Evolutionary conservation across 345 rosid species (phyloP).

Genomic region (Moringa oleifera): DNA sequence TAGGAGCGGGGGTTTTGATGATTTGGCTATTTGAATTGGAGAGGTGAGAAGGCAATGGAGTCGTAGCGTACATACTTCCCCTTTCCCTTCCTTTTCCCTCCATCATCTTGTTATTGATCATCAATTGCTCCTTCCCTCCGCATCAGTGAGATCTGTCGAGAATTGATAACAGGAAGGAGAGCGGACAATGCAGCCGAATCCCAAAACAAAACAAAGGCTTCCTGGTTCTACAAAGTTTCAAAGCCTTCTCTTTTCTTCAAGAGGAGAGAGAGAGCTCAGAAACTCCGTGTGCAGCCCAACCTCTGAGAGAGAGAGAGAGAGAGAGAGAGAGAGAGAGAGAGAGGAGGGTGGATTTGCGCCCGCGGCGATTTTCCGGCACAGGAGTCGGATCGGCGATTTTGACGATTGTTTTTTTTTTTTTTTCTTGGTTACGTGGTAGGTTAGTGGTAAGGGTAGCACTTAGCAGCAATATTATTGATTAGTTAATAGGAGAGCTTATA

Average conservation of each 20-base stretch:
- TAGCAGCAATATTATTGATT: no score
- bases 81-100: constrained; percentile 1
- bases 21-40: constrained; percentile 36
- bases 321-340: not conserved
- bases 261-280: not conserved
- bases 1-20: constrained; percentile 19
- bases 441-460: no score
- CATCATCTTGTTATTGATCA: not conserved
- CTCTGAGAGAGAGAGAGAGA: not conserved
- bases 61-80: constrained; percentile 16
- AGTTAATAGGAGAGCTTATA: no score
- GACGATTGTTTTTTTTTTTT: not conserved
- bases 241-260: not conserved
- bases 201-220: not conserved
- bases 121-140: not conserved
- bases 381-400: constrained; percentile 23
- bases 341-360: not conserved
- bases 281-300: not conserved
- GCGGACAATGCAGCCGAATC: not conserved
- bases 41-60: constrained; percentile 29
- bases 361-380: constrained; percentile 16
- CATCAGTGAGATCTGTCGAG: not conserved
- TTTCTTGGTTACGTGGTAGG: no score
- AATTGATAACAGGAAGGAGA: not conserved
- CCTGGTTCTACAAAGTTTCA: not conserved